These are phyloP conservation scores for Mortierella sp. DNA, from an alignment of 371 early-diverging fungal genomes.

Conservation along the genomic window DNA sequence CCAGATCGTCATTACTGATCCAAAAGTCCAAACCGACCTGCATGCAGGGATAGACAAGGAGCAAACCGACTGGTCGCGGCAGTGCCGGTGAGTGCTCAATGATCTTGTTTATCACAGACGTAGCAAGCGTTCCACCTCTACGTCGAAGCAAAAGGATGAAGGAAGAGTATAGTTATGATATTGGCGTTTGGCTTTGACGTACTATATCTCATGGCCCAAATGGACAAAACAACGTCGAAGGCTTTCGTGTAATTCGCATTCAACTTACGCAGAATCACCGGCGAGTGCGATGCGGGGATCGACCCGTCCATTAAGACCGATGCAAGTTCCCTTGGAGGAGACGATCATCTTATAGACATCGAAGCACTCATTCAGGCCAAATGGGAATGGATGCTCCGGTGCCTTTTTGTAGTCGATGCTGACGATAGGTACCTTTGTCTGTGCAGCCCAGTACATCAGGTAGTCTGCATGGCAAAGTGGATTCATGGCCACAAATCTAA, in stretches of 20 bases:
- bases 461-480: slow-evolving; percentile 83
- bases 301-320: slow-evolving; percentile 75
- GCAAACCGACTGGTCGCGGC: slow-evolving; percentile 75
- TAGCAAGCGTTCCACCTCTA: slow-evolving; percentile 50
- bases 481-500: slow-evolving; percentile 77
- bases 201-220: too few relatives aligned
- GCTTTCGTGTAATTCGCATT: slow-evolving; percentile 54
- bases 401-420: slow-evolving; percentile 95
- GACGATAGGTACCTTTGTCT: slow-evolving; percentile 75
- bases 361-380: slow-evolving; percentile 92
- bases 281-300: slow-evolving; percentile 72
- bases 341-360: slow-evolving; percentile 82
- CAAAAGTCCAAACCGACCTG: slow-evolving; percentile 66
- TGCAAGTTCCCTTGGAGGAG: slow-evolving; percentile 72
- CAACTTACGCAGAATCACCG: slow-evolving; percentile 95
- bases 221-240: too few relatives aligned
- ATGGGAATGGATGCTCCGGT: slow-evolving; percentile 95
- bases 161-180: not conserved
- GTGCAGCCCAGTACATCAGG: slow-evolving; percentile 74
- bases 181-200: too few relatives aligned
- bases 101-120: slow-evolving; percentile 48
- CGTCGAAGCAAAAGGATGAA: slow-evolving; percentile 71
- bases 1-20: slow-evolving; percentile 48
- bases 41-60: slow-evolving; percentile 88
- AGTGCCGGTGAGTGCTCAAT: slow-evolving; percentile 68